phyloP scores from a whole-genome alignment of 1,284 basidiomycete species.

The Irpex sp. region DNA sequence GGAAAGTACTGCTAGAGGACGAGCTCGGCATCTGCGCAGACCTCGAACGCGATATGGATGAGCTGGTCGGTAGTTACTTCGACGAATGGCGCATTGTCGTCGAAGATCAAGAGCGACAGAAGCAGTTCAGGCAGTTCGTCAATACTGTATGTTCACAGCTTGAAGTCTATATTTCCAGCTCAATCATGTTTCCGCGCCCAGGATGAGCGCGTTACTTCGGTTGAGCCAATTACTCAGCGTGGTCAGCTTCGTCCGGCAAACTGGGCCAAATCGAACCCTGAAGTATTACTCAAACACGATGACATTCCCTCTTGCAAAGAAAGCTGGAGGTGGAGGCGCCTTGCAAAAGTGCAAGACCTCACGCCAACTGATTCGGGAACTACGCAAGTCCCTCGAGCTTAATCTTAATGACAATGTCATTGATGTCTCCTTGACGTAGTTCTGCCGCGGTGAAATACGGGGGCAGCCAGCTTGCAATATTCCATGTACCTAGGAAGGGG shows the following conservation, averaged over 20 bases:
- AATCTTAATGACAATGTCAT: neutral
- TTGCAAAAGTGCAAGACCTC: constrained; percentile 54
- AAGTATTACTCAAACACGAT: constrained; percentile 42
- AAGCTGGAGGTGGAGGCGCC: constrained; percentile 58
- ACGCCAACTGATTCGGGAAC: constrained; percentile 45
- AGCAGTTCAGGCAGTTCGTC: constrained; percentile 65
- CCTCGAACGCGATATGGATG: constrained; percentile 69
- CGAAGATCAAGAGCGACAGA: constrained; percentile 48
- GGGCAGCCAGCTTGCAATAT: constrained; percentile 70
- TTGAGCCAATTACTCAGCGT: constrained; percentile 59
- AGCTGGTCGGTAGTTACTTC: constrained; percentile 62
- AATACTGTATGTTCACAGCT: constrained; percentile 43
- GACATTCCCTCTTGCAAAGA: constrained; percentile 40
- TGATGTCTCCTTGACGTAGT: constrained; percentile 13
- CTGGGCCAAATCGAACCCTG: constrained; percentile 59
- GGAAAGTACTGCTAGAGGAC: constrained; percentile 70
- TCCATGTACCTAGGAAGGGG: constrained; percentile 52
- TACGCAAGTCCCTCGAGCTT: constrained; percentile 33
- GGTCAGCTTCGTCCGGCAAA: constrained; percentile 67
- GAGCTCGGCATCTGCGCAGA: constrained; percentile 73
- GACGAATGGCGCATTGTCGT: constrained; percentile 75
- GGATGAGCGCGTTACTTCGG: constrained; percentile 45
- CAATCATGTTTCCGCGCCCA: constrained; percentile 12
- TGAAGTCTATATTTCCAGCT: neutral
- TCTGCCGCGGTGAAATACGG: constrained; percentile 65